Conservation (phyloP, 2,329 filamentous ascomycete species). For the Lachnellula subtilissima region DNA sequence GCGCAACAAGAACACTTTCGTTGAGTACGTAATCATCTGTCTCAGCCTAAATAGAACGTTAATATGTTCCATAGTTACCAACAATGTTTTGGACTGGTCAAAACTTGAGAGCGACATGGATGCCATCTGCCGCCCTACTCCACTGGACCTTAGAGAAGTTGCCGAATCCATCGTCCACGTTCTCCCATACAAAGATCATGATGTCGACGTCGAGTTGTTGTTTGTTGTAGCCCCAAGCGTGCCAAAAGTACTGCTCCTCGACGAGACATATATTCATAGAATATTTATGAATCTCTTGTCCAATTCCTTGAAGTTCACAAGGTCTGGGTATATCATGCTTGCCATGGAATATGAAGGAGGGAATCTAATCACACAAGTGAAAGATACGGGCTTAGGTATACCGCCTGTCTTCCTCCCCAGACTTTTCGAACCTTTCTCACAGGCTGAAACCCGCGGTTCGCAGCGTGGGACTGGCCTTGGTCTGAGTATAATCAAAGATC, state of each 20-base stretch:
- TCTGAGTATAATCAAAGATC: conserved; percentile 30
- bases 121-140: too few species aligned
- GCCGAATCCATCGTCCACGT: too few species aligned
- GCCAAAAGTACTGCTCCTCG: conserved; percentile 30
- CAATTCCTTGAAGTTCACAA: conserved; percentile 33
- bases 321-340: conserved; percentile 23
- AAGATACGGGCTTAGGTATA: conserved; percentile 15
- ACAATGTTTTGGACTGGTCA: too few species aligned
- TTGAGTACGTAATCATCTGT: too few species aligned
- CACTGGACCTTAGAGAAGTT: too few species aligned
- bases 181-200: conserved; percentile 28
- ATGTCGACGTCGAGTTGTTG: conserved; percentile 30
- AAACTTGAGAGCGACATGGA: too few species aligned
- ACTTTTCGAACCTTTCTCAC: conserved; percentile 32
- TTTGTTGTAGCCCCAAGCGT: conserved; percentile 32
- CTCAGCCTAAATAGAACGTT: too few species aligned
- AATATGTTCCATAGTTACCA: too few species aligned
- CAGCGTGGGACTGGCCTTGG: conserved; percentile 27
- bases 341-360: not conserved
- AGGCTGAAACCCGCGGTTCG: conserved; percentile 25
- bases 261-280: conserved; percentile 33
- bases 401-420: conserved; percentile 32
- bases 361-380: too few species aligned
- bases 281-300: conserved; percentile 35
- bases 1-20: too few species aligned